phyloP scores from a whole-genome alignment of 2,329 filamentous ascomycete genomes.

The Aspergillus aculeatus region DNA sequence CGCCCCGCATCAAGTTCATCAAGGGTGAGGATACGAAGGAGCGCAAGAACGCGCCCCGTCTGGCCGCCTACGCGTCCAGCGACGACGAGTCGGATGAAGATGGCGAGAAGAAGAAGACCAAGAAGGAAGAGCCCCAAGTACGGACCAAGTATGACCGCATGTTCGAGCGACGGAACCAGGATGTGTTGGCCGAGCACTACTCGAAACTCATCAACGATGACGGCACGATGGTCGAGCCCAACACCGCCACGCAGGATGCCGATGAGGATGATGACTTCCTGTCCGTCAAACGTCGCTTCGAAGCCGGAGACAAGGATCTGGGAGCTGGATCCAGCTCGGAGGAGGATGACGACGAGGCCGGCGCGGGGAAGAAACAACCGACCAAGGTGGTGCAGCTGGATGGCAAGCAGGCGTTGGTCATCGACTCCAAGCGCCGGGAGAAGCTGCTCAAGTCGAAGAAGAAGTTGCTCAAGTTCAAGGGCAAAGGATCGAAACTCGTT shows the following conservation, averaged over 20 bases:
- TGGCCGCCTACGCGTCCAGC: slow-evolving; percentile 60
- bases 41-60: slow-evolving; percentile 80
- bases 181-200: slow-evolving; percentile 92
- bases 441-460: slow-evolving; percentile 96
- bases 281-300: slow-evolving; percentile 82
- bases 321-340: slow-evolving; percentile 29
- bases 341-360: slow-evolving; percentile 28
- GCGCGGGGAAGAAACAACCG: slow-evolving; percentile 41
- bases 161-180: slow-evolving; percentile 96
- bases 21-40: slow-evolving; percentile 86
- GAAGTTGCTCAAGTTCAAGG: slow-evolving; percentile 86
- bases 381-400: slow-evolving; percentile 52
- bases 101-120: slow-evolving; percentile 50
- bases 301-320: slow-evolving; percentile 62
- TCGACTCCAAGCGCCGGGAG: slow-evolving; percentile 93
- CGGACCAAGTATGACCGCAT: slow-evolving; percentile 96
- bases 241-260: slow-evolving; percentile 51
- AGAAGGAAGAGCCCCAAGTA: slow-evolving; percentile 62
- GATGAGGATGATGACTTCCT: slow-evolving; percentile 80
- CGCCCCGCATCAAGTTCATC: slow-evolving; percentile 88
- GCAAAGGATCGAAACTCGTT: slow-evolving; percentile 77
- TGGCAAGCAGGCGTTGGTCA: slow-evolving; percentile 67
- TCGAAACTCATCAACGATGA: slow-evolving; percentile 74
- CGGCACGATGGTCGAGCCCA: slow-evolving; percentile 41
- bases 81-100: slow-evolving; percentile 53